Base-by-base conservation (phyloP, 345 rosid species). In the Populus alba region DNA sequence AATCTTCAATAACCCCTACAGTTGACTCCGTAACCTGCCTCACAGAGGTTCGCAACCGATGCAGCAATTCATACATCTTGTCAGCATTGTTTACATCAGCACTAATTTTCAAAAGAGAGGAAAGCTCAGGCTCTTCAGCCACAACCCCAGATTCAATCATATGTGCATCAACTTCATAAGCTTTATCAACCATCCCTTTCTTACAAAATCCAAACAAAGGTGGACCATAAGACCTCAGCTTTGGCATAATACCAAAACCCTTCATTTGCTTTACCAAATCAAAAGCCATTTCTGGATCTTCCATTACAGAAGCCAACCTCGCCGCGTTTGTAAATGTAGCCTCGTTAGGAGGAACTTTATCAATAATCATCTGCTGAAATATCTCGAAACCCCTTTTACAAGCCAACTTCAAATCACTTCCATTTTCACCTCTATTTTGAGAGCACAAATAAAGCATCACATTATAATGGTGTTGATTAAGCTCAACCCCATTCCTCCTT, bases 221-320 rank as follows among this genome's bases (percentile, higher is more conserved):
- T 1, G 99, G 93, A 76, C 92, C 97, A 69, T 96, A 96, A 0
- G 98, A 94, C 87, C 99, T 89, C 83, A 96, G 75, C 81, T 78
- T 89, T 2, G 99, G 97, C 43, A 85, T 85, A 71, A 96, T 88
- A 78, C 90, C 90, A 68, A 82, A 87, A 71, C 75, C 66, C 81
- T 87, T 87, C 99, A 94, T 96, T 78, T 89, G 89, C 86, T 91
- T 91, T 29, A 96, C 90, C 88, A 94, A 84, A 77, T 92, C 90
- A 49, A 96, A 94, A 63, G 99, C 98, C 98, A 90, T 90, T 12
- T 92, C 93, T 5, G 91, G 97, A 83, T 94, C 98, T 72, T 92
- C 97, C 81, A 79, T 70, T 17, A 90, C 94, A 73, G 86, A 88
- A 12, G 97, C 97, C 68, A 96, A 80, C 77, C 97, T 92, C 23